Evolutionary conservation across 352 stramenopile species (phyloP).

Genomic region (Phytophthora megakarya): DNA sequence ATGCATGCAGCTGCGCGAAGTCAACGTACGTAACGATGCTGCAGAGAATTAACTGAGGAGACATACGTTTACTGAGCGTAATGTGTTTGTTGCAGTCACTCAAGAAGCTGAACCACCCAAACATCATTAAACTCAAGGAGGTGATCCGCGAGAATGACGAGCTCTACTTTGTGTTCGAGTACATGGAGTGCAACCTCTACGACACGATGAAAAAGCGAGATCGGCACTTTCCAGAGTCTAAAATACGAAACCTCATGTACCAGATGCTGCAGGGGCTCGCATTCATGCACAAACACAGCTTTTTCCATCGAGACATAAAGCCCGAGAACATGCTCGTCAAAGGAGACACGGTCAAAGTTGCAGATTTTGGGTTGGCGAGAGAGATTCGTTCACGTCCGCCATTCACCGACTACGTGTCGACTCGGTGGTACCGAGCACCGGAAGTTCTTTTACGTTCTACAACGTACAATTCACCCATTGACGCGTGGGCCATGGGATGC

Average conservation of each 20-base stretch:
- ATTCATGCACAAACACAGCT: slow-evolving; percentile 98
- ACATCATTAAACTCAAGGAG: slow-evolving; percentile 98
- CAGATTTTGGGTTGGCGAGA: slow-evolving; percentile 98
- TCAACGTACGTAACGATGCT: slow-evolving; percentile 81
- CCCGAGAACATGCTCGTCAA: slow-evolving; percentile 98
- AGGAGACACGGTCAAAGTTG: slow-evolving; percentile 96
- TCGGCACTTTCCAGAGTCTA: slow-evolving; percentile 90
- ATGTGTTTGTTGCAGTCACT: slow-evolving; percentile 62
- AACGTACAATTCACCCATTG: slow-evolving; percentile 97
- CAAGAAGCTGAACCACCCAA: slow-evolving; percentile 96
- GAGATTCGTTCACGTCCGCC: slow-evolving; percentile 91
- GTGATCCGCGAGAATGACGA: slow-evolving; percentile 98
- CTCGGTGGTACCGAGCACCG: slow-evolving; percentile 98
- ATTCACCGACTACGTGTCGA: slow-evolving; percentile 99
- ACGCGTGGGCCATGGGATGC: slow-evolving; percentile 97
- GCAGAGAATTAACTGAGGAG: neutral
- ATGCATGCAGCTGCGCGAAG: slow-evolving; percentile 97
- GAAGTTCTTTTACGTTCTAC: slow-evolving; percentile 96
- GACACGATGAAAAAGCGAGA: slow-evolving; percentile 96
- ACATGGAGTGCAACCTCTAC: slow-evolving; percentile 98
- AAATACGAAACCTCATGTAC: slow-evolving; percentile 97
- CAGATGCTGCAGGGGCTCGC: slow-evolving; percentile 97
- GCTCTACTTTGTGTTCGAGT: slow-evolving; percentile 99
- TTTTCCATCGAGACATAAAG: slow-evolving; percentile 99
- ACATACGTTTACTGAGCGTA: neutral